These are phyloP conservation scores for Dactylellina haptotyla DNA, from an alignment of 2,329 filamentous ascomycete genomes.

Conservation along the genomic window DNA sequence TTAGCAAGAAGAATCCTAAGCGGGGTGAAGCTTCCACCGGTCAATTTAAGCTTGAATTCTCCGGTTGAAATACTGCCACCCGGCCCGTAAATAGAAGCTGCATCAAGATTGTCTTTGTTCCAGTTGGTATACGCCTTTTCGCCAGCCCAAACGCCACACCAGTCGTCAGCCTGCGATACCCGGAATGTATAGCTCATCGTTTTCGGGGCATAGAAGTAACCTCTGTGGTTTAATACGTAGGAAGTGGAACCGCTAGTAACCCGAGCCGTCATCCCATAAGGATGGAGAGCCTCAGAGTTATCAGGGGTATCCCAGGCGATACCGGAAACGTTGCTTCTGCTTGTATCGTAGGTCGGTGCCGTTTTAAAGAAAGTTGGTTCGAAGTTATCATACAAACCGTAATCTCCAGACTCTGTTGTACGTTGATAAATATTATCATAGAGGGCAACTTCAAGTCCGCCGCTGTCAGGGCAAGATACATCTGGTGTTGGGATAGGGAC, in stretches of 20 bases:
- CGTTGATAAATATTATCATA: slow-evolving; percentile 22
- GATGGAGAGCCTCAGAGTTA: neutral
- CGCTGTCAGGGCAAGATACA: slow-evolving; percentile 2
- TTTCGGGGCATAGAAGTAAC: slow-evolving; percentile 32
- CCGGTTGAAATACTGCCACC: neutral
- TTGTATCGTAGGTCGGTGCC: neutral
- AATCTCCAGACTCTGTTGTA: no score
- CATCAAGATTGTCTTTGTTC: slow-evolving; percentile 4
- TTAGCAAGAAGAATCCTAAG: slow-evolving; percentile 15
- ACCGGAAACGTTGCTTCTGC: neutral
- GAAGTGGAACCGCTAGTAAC: neutral
- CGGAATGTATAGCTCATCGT: slow-evolving; percentile 10
- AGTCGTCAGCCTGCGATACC: neutral
- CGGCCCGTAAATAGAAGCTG: neutral
- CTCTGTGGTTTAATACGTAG: slow-evolving; percentile 15
- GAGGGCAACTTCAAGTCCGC: slow-evolving; percentile 23
- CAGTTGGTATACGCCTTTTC: slow-evolving; percentile 1
- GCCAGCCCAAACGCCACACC: slow-evolving; percentile 13
- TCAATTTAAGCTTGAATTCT: neutral
- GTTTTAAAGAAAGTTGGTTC: slow-evolving; percentile 13
- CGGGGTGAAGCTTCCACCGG: slow-evolving; percentile 10
- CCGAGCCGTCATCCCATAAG: slow-evolving; percentile 14
- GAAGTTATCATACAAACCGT: no score
- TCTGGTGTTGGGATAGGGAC: neutral
- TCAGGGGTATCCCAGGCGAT: neutral